Percentiles rank a stretch among this genome's conserved stretches.
These are phyloP conservation scores for Chlorella ohadii DNA, from an alignment of 139 green algal genomes.

Conservation along the genomic window DNA sequence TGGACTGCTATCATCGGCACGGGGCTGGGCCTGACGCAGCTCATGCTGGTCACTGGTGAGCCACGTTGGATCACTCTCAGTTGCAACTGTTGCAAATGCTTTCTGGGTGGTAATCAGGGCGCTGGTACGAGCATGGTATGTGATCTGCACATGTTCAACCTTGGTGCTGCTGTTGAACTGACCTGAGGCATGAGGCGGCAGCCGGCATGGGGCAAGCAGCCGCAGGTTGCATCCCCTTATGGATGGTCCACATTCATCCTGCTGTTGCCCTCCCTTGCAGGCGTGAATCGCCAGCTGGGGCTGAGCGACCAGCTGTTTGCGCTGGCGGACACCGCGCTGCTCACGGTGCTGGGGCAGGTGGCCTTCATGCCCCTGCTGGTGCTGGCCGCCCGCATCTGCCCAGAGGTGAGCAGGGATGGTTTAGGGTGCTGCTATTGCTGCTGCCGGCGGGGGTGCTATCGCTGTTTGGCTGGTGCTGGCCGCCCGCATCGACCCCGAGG, in stretches of 20 bases:
- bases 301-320: conserved; percentile 92
- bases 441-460: too few relatives aligned
- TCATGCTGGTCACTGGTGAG: conserved; percentile 75
- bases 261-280: neutral
- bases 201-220: too few relatives aligned
- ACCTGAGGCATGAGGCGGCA: too few relatives aligned
- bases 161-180: too few relatives aligned
- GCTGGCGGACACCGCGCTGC: conserved; percentile 90
- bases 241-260: too few relatives aligned
- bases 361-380: conserved; percentile 98
- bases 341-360: conserved; percentile 93
- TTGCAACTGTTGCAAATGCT: too few relatives aligned
- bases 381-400: conserved; percentile 80
- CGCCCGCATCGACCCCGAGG: conserved; percentile 61
- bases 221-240: too few relatives aligned
- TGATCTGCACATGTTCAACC: too few relatives aligned
- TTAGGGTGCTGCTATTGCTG: too few relatives aligned
- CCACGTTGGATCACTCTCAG: too few relatives aligned
- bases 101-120: too few relatives aligned
- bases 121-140: too few relatives aligned
- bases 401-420: conserved; percentile 56
- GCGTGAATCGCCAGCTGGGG: conserved; percentile 64
- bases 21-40: conserved; percentile 83
- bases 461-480: conserved; percentile 86
- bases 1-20: conserved; percentile 81